Evolutionary conservation across 2,329 filamentous ascomycete species (phyloP).

Genomic region (Pseudocercospora pini-densiflorae): DNA sequence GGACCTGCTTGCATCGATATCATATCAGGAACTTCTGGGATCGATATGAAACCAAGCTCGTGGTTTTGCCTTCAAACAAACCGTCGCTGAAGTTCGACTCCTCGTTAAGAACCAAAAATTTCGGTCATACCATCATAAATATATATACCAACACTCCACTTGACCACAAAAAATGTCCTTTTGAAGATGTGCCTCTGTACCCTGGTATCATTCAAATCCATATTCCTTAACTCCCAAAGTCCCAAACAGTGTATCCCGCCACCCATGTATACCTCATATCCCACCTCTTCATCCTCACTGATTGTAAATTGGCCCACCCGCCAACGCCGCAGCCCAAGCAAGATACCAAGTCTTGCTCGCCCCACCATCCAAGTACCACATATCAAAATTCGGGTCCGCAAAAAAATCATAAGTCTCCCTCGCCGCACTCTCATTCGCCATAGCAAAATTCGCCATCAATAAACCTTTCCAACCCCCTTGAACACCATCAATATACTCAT

Average conservation of each 20-base stretch:
- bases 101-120: no score
- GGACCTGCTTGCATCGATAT: no score
- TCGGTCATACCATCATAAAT: not conserved
- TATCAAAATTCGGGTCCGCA: conserved; percentile 65
- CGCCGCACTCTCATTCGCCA: conserved; percentile 70
- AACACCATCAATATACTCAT: conserved; percentile 59
- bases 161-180: not conserved
- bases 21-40: no score
- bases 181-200: not conserved
- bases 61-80: no score
- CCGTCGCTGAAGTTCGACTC: no score
- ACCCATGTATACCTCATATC: not conserved
- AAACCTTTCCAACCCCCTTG: conserved; percentile 84
- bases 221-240: not conserved
- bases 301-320: conserved; percentile 6
- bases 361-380: conserved; percentile 76
- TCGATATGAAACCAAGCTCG: no score
- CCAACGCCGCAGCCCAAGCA: conserved; percentile 73
- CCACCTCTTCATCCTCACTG: not conserved
- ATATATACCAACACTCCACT: not conserved
- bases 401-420: conserved; percentile 70
- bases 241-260: not conserved
- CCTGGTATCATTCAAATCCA: not conserved
- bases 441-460: conserved; percentile 79
- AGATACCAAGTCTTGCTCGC: conserved; percentile 85